These are phyloP conservation scores for Lachancea waltii DNA, from an alignment of 805 yeast genomes.

Conservation along the genomic window DNA sequence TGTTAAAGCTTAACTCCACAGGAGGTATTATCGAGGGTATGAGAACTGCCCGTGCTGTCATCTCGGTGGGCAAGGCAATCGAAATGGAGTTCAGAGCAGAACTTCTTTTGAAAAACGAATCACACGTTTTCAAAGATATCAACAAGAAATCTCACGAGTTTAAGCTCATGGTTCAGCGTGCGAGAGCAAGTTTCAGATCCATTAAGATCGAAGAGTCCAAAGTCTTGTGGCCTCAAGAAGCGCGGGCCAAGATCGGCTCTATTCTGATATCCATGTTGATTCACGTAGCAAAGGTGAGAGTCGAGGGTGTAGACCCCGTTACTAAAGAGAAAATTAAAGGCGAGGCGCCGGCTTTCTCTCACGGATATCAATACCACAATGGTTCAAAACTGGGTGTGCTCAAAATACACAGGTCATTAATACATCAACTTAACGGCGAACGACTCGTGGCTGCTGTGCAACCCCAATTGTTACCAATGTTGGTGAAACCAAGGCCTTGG, in stretches of 20 bases:
- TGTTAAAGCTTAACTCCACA: slow-evolving; percentile 65
- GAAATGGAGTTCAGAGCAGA: slow-evolving; percentile 80
- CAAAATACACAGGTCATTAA: slow-evolving; percentile 63
- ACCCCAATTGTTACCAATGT: slow-evolving; percentile 90
- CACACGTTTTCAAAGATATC: slow-evolving; percentile 47
- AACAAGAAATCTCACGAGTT: slow-evolving; percentile 42
- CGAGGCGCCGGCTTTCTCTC: slow-evolving; percentile 84
- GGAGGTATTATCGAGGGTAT: slow-evolving; percentile 76
- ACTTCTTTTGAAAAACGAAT: slow-evolving; percentile 50
- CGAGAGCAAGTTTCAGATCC: slow-evolving; percentile 34
- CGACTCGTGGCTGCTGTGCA: slow-evolving; percentile 57
- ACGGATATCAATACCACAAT: slow-evolving; percentile 71
- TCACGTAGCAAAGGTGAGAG: slow-evolving; percentile 77
- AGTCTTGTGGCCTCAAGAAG: slow-evolving; percentile 48
- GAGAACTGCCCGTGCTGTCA: slow-evolving; percentile 75
- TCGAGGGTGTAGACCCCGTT: slow-evolving; percentile 73
- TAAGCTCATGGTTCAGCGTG: slow-evolving; percentile 35
- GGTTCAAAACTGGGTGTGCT: slow-evolving; percentile 81
- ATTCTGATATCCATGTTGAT: slow-evolving; percentile 65
- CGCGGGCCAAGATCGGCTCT: slow-evolving; percentile 74
- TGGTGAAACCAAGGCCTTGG: slow-evolving; percentile 89
- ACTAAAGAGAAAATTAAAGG: slow-evolving; percentile 63
- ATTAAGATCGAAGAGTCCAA: slow-evolving; percentile 34
- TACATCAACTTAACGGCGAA: slow-evolving; percentile 61
- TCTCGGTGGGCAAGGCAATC: slow-evolving; percentile 74